Percentiles rank a stretch among this genome's conserved stretches.
phyloP scores from a whole-genome alignment of 768 basidiomycete genomes.

The Goffeauzyma gilvescens region DNA sequence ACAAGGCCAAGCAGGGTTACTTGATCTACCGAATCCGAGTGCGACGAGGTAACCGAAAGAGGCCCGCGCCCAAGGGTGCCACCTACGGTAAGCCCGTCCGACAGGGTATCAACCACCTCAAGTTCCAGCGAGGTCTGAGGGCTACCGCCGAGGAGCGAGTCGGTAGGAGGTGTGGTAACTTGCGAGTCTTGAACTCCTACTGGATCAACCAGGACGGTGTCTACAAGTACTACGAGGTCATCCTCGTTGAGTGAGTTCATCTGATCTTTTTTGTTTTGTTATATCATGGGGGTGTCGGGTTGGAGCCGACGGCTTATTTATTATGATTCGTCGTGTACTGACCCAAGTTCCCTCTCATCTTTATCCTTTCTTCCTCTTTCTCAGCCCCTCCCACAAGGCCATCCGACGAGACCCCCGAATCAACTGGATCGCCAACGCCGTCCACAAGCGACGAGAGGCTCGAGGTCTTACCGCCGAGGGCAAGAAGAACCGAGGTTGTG shows the following conservation, averaged over 20 bases:
- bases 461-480: slow-evolving; percentile 93
- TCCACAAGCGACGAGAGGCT: slow-evolving; percentile 95
- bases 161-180: slow-evolving; percentile 82
- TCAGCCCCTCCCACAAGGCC: slow-evolving; percentile 35
- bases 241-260: slow-evolving; percentile 77
- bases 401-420: slow-evolving; percentile 91
- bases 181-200: slow-evolving; percentile 74
- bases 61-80: slow-evolving; percentile 96
- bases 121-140: slow-evolving; percentile 82
- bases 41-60: slow-evolving; percentile 95
- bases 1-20: slow-evolving; percentile 99
- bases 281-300: not conserved
- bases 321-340: not conserved
- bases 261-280: not conserved
- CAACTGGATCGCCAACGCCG: slow-evolving; percentile 97
- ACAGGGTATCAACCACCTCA: slow-evolving; percentile 99
- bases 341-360: not conserved
- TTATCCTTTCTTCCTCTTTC: slow-evolving; percentile 21
- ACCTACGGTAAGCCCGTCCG: slow-evolving; percentile 98
- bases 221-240: slow-evolving; percentile 98
- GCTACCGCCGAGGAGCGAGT: slow-evolving; percentile 96
- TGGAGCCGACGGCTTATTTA: not conserved
- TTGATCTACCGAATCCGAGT: slow-evolving; percentile 95
- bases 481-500: slow-evolving; percentile 95
- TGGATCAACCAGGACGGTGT: slow-evolving; percentile 99